Conservation (phyloP, 2,329 filamentous ascomycete species). For the Colletotrichum echinochloae region DNA sequence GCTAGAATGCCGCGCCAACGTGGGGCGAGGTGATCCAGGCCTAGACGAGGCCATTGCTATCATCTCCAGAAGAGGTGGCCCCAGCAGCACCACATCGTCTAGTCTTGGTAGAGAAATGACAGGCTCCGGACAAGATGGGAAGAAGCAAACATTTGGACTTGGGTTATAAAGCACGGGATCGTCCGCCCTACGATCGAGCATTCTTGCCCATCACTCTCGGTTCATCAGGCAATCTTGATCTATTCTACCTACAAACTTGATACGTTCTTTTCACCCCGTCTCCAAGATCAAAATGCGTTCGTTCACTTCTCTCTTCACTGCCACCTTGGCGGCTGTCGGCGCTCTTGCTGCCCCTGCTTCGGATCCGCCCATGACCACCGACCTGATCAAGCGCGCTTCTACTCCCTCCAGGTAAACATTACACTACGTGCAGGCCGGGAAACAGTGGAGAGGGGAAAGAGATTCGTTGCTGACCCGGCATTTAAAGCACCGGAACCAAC, state of each 20-base stretch:
- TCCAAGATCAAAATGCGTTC: conserved; percentile 30
- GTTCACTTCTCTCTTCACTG: conserved; percentile 36
- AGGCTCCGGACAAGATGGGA: neutral
- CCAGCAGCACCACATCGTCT: neutral
- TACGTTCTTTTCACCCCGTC: conserved; percentile 9
- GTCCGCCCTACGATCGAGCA: neutral
- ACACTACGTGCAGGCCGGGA: neutral
- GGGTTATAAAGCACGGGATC: conserved; percentile 4
- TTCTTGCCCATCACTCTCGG: neutral
- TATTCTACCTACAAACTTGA: neutral
- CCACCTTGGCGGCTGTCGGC: conserved; percentile 33
- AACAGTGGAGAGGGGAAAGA: fast-evolving
- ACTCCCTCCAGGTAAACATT: conserved; percentile 44
- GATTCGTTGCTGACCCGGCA: neutral
- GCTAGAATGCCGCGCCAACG: neutral
- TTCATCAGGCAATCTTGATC: conserved; percentile 7
- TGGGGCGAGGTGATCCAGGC: conserved; percentile 10
- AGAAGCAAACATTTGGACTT: neutral
- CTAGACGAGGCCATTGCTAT: conserved; percentile 8
- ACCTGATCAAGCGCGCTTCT: conserved; percentile 36
- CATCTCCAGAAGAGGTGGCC: neutral
- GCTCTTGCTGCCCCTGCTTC: conserved; percentile 31
- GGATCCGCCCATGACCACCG: conserved; percentile 14
- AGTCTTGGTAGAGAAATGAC: neutral
- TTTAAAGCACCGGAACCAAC: conserved; percentile 42